phyloP scores from a whole-genome alignment of 768 basidiomycete species.

The Mycena capillaripes region DNA sequence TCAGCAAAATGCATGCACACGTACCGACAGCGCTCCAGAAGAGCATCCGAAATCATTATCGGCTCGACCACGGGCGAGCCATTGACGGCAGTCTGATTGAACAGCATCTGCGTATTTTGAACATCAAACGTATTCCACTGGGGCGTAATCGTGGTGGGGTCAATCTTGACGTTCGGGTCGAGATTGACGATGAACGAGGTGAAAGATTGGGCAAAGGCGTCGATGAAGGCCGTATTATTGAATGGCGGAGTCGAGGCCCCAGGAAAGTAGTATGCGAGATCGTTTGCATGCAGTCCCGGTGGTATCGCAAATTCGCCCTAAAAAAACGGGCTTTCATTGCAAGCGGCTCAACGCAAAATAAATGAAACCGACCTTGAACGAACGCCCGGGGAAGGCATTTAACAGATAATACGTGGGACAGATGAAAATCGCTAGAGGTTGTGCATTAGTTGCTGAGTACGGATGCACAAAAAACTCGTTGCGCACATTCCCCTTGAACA shows the following conservation, averaged over 20 bases:
- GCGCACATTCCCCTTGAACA: conserved; percentile 47
- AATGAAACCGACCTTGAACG: conserved; percentile 50
- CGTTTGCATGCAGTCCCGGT: conserved; percentile 42
- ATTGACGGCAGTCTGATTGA: conserved; percentile 22
- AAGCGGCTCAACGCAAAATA: too few relatives aligned
- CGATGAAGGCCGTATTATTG: conserved; percentile 27
- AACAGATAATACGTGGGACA: conserved; percentile 53
- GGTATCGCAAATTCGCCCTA: conserved; percentile 48
- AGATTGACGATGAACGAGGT: conserved; percentile 28
- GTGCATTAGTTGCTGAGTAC: too few relatives aligned
- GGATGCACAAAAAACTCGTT: too few relatives aligned
- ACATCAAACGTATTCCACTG: conserved; percentile 9
- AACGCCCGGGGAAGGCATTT: conserved; percentile 42
- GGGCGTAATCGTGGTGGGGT: conserved; percentile 30
- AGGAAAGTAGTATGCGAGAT: conserved; percentile 46
- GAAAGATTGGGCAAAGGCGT: conserved; percentile 35
- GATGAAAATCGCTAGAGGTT: conserved; percentile 50
- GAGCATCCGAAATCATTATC: conserved; percentile 7
- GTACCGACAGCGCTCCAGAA: conserved; percentile 26
- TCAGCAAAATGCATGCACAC: not conserved
- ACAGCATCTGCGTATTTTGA: conserved; percentile 28
- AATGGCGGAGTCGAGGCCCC: conserved; percentile 10
- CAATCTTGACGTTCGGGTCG: conserved; percentile 28
- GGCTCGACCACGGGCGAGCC: conserved; percentile 22
- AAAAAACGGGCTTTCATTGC: not conserved